A percentile compares a stretch with the other conserved stretches of the same genome.
These are phyloP conservation scores for Ramularia collo-cygni DNA, from an alignment of 2,329 filamentous ascomycete species.

Conservation along the genomic window DNA sequence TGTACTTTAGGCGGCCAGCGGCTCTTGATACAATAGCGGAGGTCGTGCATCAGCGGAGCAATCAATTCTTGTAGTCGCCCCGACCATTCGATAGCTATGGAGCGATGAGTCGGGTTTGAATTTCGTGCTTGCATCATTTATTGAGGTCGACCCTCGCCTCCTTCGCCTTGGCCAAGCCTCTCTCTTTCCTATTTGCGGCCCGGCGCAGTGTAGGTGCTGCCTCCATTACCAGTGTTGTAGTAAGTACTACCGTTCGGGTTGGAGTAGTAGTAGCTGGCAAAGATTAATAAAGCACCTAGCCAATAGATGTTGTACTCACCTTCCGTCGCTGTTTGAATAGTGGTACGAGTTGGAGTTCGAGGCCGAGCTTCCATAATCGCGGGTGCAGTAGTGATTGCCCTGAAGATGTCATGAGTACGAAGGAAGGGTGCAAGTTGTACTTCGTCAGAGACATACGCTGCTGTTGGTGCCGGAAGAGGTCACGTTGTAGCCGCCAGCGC, in stretches of 20 bases:
- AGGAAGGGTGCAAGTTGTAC: no score
- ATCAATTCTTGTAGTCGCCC: no score
- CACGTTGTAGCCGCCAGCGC: slow-evolving; percentile 30
- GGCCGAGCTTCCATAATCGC: slow-evolving; percentile 54
- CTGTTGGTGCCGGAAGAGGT: slow-evolving; percentile 53
- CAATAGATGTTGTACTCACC: slow-evolving; percentile 21
- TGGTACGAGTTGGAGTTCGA: slow-evolving; percentile 57
- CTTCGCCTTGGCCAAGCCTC: no score
- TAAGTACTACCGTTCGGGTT: slow-evolving; percentile 58
- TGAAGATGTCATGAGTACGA: slow-evolving; percentile 25
- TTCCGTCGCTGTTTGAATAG: slow-evolving; percentile 57
- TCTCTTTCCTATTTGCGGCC: slow-evolving; percentile 13
- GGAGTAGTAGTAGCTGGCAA: slow-evolving; percentile 1
- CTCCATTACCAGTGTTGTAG: slow-evolving; percentile 55
- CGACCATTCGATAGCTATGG: no score
- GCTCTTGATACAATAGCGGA: no score
- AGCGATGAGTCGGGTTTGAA: no score
- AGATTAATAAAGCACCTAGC: no score
- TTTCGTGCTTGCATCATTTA: no score
- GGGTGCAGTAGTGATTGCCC: slow-evolving; percentile 63
- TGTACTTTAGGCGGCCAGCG: no score
- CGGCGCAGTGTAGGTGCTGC: slow-evolving; percentile 55
- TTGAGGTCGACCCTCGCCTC: no score
- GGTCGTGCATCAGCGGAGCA: no score
- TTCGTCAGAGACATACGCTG: slow-evolving; percentile 46